These are phyloP conservation scores for Talaromyces sp. DNA, from an alignment of 2,329 filamentous ascomycete species.

Conservation along the genomic window DNA sequence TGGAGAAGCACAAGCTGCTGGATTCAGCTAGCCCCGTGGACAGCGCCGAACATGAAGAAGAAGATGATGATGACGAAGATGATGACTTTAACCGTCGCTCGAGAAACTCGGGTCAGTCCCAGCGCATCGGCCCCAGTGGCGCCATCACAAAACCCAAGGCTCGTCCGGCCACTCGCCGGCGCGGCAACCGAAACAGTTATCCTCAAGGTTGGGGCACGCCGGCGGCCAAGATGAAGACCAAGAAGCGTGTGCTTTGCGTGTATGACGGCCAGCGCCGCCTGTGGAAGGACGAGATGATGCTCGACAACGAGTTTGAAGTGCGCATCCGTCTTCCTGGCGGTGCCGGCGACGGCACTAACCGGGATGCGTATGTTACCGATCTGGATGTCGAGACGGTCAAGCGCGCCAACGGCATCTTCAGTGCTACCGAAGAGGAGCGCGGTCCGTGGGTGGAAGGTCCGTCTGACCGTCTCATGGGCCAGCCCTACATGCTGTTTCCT, in stretches of 20 bases:
- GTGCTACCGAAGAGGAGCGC: slow-evolving; percentile 78
- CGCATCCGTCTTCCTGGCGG: slow-evolving; percentile 72
- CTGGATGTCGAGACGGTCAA: slow-evolving; percentile 86
- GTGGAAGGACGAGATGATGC: slow-evolving; percentile 99
- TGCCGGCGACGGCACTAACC: slow-evolving; percentile 77
- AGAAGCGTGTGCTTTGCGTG: slow-evolving; percentile 90
- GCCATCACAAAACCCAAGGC: slow-evolving; percentile 56
- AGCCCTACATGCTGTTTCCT: slow-evolving; percentile 25
- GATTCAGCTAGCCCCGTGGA: slow-evolving; percentile 46
- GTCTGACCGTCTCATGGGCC: slow-evolving; percentile 27
- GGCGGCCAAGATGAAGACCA: slow-evolving; percentile 93
- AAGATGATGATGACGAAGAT: slow-evolving; percentile 38
- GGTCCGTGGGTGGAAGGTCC: slow-evolving; percentile 62
- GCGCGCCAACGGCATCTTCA: slow-evolving; percentile 77
- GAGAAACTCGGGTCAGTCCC: slow-evolving; percentile 20
- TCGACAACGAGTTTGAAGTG: slow-evolving; percentile 90
- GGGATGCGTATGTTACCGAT: slow-evolving; percentile 79
- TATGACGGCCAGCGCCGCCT: slow-evolving; percentile 84
- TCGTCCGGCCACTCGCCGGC: slow-evolving; percentile 60
- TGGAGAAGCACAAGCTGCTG: slow-evolving; percentile 54
- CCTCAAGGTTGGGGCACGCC: slow-evolving; percentile 91
- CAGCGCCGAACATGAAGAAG: slow-evolving; percentile 50
- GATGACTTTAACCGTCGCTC: slow-evolving; percentile 46
- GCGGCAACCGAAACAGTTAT: slow-evolving; percentile 90
- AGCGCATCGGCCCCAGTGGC: slow-evolving; percentile 40